Base-by-base conservation (phyloP, 2,329 filamentous ascomycete species). In the Myriosclerotinia duriaeana region DNA sequence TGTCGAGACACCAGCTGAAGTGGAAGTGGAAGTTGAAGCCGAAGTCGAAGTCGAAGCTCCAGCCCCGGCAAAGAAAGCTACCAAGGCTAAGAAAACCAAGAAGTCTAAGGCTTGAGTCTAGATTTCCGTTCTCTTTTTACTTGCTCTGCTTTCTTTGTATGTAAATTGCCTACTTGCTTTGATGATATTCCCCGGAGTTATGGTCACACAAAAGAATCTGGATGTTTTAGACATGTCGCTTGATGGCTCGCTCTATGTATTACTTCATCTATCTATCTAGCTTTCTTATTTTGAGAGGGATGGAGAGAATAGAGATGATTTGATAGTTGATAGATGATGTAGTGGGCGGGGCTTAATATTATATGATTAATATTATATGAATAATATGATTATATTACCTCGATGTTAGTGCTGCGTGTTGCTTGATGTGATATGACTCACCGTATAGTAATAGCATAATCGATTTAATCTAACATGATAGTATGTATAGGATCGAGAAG, bases 121-220 rank as follows among this genome's bases (percentile, higher is more conserved):
- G 34, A 38, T 54, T 26, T 48, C 20, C 30, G 20, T 12, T 3
- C 8, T 22, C 4, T 9, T n/a, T 34, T 34, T 34, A 3, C 30
- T 34, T 5, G n/a, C 26, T 11, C 26, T 20, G 2, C 22, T 44
- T 38, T 20, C 11, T 58, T 44, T n/a, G 9, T 26, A 17, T 58
- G 54, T 58, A 58, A 58, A 44, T 58, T 58, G 14, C 22, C 30
- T 5, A 5, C 30, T 34, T 34, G 5, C 30, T 34, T 58, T 44
- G 54, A 58, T 58, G 54, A 44, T 58, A 58, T 44, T 58, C 54
- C 54, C 54, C 40, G 54, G 54, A 17, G 54, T 58, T 58, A n/a
- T 58, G 54, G 54, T 56, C 54, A 42, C 54, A 56, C 42, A 56
- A 42, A 56, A 56, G 54, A 56, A 42, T 56, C 38, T 22, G n/a